These are phyloP conservation scores for Myochromella boudieri DNA, from an alignment of 768 basidiomycete genomes.

Conservation along the genomic window DNA sequence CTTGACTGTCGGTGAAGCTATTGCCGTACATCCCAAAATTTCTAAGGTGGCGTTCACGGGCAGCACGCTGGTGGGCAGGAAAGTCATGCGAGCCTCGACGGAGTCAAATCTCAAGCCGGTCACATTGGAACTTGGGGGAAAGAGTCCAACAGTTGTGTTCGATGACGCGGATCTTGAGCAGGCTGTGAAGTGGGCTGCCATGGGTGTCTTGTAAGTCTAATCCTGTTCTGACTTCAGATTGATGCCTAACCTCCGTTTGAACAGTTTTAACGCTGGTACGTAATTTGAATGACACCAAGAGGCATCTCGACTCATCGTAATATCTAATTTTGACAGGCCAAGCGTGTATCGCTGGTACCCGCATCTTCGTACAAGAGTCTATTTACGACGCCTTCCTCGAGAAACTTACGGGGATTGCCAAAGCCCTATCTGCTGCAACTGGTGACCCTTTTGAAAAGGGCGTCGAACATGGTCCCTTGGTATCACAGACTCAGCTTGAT, in stretches of 20 bases:
- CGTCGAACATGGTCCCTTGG: slow-evolving; percentile 47
- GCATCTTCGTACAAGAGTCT: slow-evolving; percentile 16
- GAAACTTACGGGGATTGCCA: slow-evolving; percentile 34
- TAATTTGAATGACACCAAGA: not conserved
- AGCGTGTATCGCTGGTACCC: slow-evolving; percentile 2
- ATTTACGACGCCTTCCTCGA: slow-evolving; percentile 60
- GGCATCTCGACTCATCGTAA: not conserved
- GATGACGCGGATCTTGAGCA: slow-evolving; percentile 60
- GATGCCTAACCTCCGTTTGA: not conserved
- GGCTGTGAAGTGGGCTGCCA: slow-evolving; percentile 55
- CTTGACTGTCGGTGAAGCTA: slow-evolving; percentile 48
- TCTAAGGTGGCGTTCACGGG: slow-evolving; percentile 75
- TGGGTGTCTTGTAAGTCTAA: slow-evolving; percentile 54
- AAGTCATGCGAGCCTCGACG: slow-evolving; percentile 62
- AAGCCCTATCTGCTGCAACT: slow-evolving; percentile 38
- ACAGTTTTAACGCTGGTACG: slow-evolving; percentile 24
- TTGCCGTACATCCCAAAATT: slow-evolving; percentile 53
- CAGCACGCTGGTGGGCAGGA: slow-evolving; percentile 61
- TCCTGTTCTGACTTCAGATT: not conserved
- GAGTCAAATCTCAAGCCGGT: slow-evolving; percentile 68
- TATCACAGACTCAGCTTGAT: slow-evolving; percentile 47
- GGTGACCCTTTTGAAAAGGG: slow-evolving; percentile 45
- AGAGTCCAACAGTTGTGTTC: slow-evolving; percentile 61
- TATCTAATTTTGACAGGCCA: not conserved
- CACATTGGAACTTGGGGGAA: slow-evolving; percentile 77